phyloP scores from a whole-genome alignment of 768 basidiomycete genomes.

The Podaxis rugospora region DNA sequence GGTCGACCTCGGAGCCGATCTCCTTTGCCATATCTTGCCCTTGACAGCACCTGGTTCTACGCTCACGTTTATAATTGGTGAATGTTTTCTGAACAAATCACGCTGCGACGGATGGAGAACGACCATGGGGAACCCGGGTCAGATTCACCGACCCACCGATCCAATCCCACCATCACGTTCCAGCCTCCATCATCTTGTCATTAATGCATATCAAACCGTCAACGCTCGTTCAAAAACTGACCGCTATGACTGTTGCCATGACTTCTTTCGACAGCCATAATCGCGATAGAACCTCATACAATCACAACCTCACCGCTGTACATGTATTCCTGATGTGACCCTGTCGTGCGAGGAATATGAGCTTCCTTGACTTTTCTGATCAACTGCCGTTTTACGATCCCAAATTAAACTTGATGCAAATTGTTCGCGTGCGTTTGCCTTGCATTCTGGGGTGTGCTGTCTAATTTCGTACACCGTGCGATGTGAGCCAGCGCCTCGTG shows the following conservation, averaged over 20 bases:
- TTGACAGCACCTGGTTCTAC: neutral
- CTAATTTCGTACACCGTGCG: neutral
- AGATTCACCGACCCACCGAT: constrained; percentile 2
- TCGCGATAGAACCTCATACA: neutral
- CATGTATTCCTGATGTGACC: neutral
- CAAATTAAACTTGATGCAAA: neutral
- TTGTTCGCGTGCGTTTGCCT: neutral
- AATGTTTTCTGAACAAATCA: neutral
- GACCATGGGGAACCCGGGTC: constrained; percentile 6
- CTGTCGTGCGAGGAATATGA: neutral
- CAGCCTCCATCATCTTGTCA: neutral
- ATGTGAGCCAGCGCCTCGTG: neutral
- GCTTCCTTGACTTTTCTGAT: constrained; percentile 3
- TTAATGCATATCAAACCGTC: neutral
- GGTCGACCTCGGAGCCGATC: neutral
- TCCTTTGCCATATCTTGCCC: neutral
- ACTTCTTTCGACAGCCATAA: neutral
- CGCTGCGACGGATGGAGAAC: neutral
- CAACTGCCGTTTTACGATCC: neutral
- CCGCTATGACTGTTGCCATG: neutral
- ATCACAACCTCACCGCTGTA: neutral
- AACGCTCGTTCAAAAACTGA: neutral
- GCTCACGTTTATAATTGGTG: neutral
- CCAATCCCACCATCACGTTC: constrained; percentile 13
- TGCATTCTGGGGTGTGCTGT: neutral